Conservation (phyloP, 2,329 filamentous ascomycete species). For the Elsinoe arachidis region DNA sequence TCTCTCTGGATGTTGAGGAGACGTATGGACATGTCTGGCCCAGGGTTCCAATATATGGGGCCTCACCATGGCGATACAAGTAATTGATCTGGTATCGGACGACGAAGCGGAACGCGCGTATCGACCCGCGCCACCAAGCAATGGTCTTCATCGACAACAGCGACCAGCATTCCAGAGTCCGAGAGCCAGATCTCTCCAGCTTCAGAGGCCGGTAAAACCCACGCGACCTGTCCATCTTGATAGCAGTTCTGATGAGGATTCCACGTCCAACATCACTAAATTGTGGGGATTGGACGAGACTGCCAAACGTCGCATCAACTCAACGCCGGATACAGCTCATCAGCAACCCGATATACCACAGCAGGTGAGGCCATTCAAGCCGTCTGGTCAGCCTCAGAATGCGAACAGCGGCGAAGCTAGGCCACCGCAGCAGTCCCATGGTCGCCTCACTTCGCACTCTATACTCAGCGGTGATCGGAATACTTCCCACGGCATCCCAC, state of each 20-base stretch:
- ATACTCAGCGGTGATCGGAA: too few relatives aligned
- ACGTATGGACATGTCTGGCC: too few relatives aligned
- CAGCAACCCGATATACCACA: too few relatives aligned
- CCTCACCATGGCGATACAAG: neutral
- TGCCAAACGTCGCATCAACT: neutral
- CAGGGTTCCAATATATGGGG: neutral
- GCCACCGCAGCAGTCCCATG: too few relatives aligned
- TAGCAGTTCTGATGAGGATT: neutral
- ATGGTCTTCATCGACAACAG: neutral
- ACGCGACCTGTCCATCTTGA: neutral
- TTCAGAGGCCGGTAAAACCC: neutral
- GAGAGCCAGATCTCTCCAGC: neutral
- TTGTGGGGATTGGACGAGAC: neutral
- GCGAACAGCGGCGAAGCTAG: too few relatives aligned
- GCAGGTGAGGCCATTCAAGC: too few relatives aligned
- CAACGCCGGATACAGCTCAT: too few relatives aligned
- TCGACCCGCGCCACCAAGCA: neutral
- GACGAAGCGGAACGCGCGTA: neutral
- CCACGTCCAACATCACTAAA: neutral
- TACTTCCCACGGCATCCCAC: too few relatives aligned
- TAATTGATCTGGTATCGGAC: neutral
- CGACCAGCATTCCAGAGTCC: neutral
- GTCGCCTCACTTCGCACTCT: too few relatives aligned
- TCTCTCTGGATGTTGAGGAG: neutral
- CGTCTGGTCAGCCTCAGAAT: too few relatives aligned